Evolutionary conservation across 106 monocot genomes (phyloP), one percentile per base, ranked within the genome.

Genomic region (Platanthera guangdongensis): DNA sequence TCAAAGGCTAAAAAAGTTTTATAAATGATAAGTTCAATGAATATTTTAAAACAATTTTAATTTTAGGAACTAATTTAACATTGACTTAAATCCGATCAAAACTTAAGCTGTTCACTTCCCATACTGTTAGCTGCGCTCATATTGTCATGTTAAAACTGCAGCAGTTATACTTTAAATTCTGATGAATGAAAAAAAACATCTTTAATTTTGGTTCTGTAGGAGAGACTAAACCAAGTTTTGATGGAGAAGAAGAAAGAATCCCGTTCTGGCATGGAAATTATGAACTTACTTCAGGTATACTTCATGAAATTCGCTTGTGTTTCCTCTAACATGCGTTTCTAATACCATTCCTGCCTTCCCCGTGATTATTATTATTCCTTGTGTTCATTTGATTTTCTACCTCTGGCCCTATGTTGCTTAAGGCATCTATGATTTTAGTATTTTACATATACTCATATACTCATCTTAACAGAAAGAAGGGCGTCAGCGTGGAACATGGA

Each of bases 191-290:
- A 16, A 50, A 30, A 67, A 10, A 67, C 15, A 69, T 47, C 45
- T 49, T 75, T 39, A 32, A 15, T 75, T 63, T 8, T 76, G 8
- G 15, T 28, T 69, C 54, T 86, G 75, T 68, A 99, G 99, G 99
- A 99, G 85, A 92, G 85, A 80, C 78, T 99, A 75, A 99, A 99
- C 74, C 99, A 99, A 84, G 99, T 99, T 14, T 76, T 99, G 46
- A 87, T 88, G 87, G 99, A 99, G 99, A 99, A 99, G 71, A 99
- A 99, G 88, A 99, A 99, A 81, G 99, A 99, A 92, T 94, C 94
- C 32, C 79, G 82, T 69, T 94, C 92, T 57, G 99, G 99, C 47
- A 99, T 99, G 92, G 99, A 99, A 80, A 99, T 99, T 74, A 94
- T 94, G 99, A 99, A 99, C 75, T 85, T 99, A 63, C 79, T 99